Base-by-base conservation (phyloP, 805 yeast genomes). In the Starmerella asiatica region DNA sequence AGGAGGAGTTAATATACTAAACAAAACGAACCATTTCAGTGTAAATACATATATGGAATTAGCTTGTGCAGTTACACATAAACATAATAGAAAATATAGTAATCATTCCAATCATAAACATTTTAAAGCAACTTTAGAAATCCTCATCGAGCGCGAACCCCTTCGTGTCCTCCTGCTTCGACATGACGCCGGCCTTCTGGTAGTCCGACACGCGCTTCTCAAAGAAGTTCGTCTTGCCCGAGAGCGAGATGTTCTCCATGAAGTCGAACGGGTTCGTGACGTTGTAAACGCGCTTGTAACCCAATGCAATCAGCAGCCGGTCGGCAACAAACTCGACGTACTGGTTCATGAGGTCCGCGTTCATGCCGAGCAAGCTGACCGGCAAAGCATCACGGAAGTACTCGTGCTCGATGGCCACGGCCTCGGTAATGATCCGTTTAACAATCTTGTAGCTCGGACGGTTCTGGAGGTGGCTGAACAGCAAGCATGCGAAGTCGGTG, bases 131-230 rank as follows among this genome's bases (percentile, higher is more conserved):
- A n/a, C n/a, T 38, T 68, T 76, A 88, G 64, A 88, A 88, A 57
- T 91, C 97, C 65, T 88, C 98, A 63, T 86, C 94, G 55, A 91
- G 79, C 36, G 79, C 67, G 66, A 88, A 86, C 34, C 74, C 72
- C 40, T 39, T 37, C 21, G 42, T 30, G 48, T 63, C 67, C 46
- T 68, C 59, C 53, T 75, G 72, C 51, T 71, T 70, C 51, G 94
- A 88, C 91, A 88, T 88, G 57, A 88, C 98, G 70, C 98, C 97
- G 43, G 98, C 97, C 70, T 88, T 91, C 69, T 88, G 98, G 68
- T 88, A 88, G 66, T 88, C 98, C 43, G 94, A 81, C 43, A 88
- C 98, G 68, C 98, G 81, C 76, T 88, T 88, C 72, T 88, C 98
- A 60, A 88, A 88, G 76, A 88, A 88, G 71, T 91, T 88, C 55